Evolutionary conservation across 352 stramenopile genomes (phyloP), one percentile per base, ranked within the genome.

Genomic region (Globisporangium nodosum): DNA sequence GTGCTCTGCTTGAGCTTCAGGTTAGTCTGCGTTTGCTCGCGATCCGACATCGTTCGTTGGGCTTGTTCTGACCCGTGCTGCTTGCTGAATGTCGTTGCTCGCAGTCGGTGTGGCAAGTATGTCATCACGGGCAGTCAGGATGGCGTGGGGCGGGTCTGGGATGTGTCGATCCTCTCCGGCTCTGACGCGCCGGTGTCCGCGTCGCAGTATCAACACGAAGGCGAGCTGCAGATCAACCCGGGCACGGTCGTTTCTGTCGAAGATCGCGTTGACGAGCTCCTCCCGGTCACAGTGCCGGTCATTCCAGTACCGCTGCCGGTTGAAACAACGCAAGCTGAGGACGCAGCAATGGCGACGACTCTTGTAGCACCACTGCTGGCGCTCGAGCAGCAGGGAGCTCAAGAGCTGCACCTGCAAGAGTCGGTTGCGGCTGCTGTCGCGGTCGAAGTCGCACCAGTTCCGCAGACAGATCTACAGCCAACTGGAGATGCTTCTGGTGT

Each of bases 41-140:
- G 30, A 3, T 56, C 18, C 21, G 27, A 31, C 18, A 27, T 24
- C 27, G 1, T 24, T 21, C 3, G n/a, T n/a, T 3, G 51, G 27
- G n/a, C 5, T 5, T 51, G 20, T 27, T 1, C 31, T 52, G 24
- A 48, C 18, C 9, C 33, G 9, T 37, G 3, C 5, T 37, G 3
- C 33, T 37, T 6, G 8, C 11, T 43, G 8, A 20, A 31, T 5
- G 31, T 12, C 42, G 52, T 43, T 40, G 42, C 40, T 33, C 76
- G 16, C 78, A 92, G 78, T 83, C 91, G 63, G 35, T 96, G 60
- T 73, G 94, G 69, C 67, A 84, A 73, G 70, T 97, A 74, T 60
- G 87, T 99, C 52, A 88, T 90, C 4, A 97, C 95, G 31, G 96
- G 94, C 6, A 89, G 88, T 7, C 90, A 98, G 70, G 95, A 99